Evolutionary conservation across 192 early-diverging fungal species (phyloP).

Genomic region (Kickxella alabastrina): DNA sequence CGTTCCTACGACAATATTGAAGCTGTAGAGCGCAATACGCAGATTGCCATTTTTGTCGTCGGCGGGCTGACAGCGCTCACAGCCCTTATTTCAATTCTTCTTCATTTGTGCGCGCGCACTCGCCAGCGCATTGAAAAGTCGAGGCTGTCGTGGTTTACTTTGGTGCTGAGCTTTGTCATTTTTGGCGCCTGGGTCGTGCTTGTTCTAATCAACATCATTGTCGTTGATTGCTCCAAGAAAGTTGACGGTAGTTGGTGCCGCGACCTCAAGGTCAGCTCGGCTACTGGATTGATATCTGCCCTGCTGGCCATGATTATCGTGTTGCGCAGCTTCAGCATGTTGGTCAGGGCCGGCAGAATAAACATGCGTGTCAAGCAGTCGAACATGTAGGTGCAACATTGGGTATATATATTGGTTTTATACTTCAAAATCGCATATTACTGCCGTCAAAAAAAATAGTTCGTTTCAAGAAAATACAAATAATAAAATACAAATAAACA

Average conservation of each 20-base stretch:
- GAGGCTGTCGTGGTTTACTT: conserved; percentile 22
- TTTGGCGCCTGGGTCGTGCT: conserved; percentile 39
- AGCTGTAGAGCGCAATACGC: conserved; percentile 18
- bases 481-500: too few relatives aligned
- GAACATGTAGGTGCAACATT: too few relatives aligned
- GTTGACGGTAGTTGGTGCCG: conserved; percentile 33
- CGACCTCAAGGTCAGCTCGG: conserved; percentile 27
- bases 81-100: conserved; percentile 17
- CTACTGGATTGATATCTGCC: conserved; percentile 37
- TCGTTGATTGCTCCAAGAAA: conserved; percentile 34
- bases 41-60: conserved; percentile 24
- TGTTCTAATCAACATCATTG: conserved; percentile 42
- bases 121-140: conserved; percentile 23
- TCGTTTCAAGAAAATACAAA: too few relatives aligned
- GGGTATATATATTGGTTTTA: too few relatives aligned
- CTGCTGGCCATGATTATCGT: conserved; percentile 37
- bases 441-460: too few relatives aligned
- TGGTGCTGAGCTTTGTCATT: conserved; percentile 30
- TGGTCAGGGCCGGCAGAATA: conserved; percentile 29
- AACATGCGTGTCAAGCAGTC: conserved; percentile 5
- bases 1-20: conserved; percentile 8
- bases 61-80: conserved; percentile 24
- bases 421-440: too few relatives aligned
- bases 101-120: conserved; percentile 36
- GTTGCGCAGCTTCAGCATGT: conserved; percentile 34